Percentiles rank a stretch among this genome's conserved stretches.
Evolutionary conservation across 148 eudicot species (phyloP).

Genomic region (Nepenthes mirabilis): DNA sequence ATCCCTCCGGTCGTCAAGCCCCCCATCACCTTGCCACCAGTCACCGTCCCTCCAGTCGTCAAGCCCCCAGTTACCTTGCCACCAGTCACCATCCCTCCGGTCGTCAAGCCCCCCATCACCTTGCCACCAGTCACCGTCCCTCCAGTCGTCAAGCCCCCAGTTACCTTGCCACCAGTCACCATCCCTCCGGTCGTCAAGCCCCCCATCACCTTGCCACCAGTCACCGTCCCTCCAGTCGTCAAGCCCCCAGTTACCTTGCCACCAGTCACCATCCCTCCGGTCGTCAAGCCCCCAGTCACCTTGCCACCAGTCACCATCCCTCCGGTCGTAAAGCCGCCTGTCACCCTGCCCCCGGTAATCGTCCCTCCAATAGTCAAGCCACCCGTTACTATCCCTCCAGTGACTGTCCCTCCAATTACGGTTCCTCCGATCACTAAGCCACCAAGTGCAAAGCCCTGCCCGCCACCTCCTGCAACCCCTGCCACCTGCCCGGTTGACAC

Average conservation of each 20-base stretch:
- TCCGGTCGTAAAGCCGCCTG: no score
- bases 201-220: no score
- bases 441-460: slow-evolving; percentile 26
- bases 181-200: no score
- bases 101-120: slow-evolving; percentile 1
- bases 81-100: slow-evolving; percentile 15
- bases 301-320: no score
- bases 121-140: slow-evolving; percentile 13
- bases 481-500: slow-evolving; percentile 53
- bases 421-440: slow-evolving; percentile 10
- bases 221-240: no score
- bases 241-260: no score
- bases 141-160: slow-evolving; percentile 23
- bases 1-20: slow-evolving; percentile 7
- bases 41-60: slow-evolving; percentile 13
- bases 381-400: slow-evolving; percentile 11
- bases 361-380: slow-evolving; percentile 10
- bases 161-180: slow-evolving; percentile 13
- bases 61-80: slow-evolving; percentile 33
- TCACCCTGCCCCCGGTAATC: not conserved
- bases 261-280: no score
- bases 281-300: no score
- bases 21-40: slow-evolving; percentile 10
- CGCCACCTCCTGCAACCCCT: slow-evolving; percentile 23
- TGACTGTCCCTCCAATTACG: slow-evolving; percentile 8